Evolutionary conservation across 495 filamentous ascomycete genomes (phyloP).

Genomic region (Alectoria sarmentosa): DNA sequence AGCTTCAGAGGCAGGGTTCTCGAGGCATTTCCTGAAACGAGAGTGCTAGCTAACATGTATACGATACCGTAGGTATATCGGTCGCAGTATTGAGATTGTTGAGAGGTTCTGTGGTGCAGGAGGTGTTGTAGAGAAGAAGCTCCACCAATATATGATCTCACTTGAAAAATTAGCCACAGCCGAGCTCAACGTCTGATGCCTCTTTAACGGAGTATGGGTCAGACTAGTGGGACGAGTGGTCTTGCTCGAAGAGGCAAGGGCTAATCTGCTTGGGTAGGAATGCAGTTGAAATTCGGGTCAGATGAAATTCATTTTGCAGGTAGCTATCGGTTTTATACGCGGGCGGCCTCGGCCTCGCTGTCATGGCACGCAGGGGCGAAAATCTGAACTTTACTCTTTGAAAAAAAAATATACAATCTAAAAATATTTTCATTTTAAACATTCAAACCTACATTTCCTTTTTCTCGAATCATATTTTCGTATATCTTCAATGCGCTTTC

Average conservation of each 20-base stretch:
- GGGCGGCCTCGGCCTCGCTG: background rate
- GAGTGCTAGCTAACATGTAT: background rate
- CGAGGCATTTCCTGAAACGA: background rate
- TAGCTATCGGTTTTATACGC: background rate
- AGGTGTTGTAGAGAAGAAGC: constrained; percentile 27
- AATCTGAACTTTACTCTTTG: too few relatives aligned
- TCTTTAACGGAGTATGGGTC: constrained; percentile 1
- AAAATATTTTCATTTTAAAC: too few relatives aligned
- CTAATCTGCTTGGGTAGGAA: background rate
- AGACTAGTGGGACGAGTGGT: constrained; percentile 6
- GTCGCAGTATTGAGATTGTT: constrained; percentile 36
- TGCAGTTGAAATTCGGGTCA: background rate
- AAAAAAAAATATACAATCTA: too few relatives aligned
- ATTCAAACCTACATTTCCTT: too few relatives aligned
- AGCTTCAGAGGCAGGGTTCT: background rate
- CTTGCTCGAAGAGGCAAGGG: background rate
- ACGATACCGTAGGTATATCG: constrained; percentile 27
- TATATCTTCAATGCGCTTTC: too few relatives aligned
- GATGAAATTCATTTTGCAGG: background rate
- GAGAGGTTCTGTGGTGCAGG: constrained; percentile 38
- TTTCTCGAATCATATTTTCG: too few relatives aligned
- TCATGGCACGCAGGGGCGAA: background rate
- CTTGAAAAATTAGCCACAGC: background rate
- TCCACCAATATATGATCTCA: constrained; percentile 26
- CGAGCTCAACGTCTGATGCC: background rate